Percentiles rank a stretch among this genome's conserved stretches.
Evolutionary conservation across 176 grass and related monocot genomes (phyloP).

Genomic region (Avena insularis): DNA sequence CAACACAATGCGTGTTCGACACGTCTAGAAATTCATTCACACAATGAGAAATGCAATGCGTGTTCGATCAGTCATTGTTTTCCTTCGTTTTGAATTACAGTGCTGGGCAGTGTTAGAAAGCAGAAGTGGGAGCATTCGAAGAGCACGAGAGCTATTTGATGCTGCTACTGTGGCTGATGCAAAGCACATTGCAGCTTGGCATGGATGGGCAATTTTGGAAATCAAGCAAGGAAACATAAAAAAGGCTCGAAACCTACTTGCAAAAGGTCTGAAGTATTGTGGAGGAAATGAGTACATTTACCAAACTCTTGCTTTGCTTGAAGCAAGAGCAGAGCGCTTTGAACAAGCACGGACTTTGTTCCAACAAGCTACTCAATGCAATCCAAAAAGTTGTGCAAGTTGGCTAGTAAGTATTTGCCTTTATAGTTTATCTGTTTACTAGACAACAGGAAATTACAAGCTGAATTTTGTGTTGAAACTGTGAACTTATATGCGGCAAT

Average conservation of each 20-base stretch:
- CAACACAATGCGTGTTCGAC: not conserved
- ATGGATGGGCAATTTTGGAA: conserved; percentile 97
- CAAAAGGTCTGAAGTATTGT: conserved; percentile 84
- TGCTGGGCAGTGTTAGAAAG: conserved; percentile 99
- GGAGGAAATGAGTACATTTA: conserved; percentile 99
- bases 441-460: conserved; percentile 9
- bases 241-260: conserved; percentile 91
- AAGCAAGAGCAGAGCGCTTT: conserved; percentile 86
- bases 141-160: conserved; percentile 94
- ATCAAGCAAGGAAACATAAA: conserved; percentile 95
- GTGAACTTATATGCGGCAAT: conserved; percentile 42
- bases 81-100: conserved; percentile 55
- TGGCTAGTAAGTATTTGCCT: conserved; percentile 91
- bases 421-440: conserved; percentile 38
- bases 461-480: not conserved
- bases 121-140: conserved; percentile 79
- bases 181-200: conserved; percentile 91
- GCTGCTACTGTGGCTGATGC: conserved; percentile 89
- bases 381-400: conserved; percentile 97
- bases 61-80: conserved; percentile 1
- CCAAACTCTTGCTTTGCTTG: conserved; percentile 96
- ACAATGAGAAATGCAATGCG: conserved; percentile 31
- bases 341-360: conserved; percentile 84
- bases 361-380: conserved; percentile 81
- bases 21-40: not conserved